Evolutionary conservation across 2,329 filamentous ascomycete species (phyloP).

Genomic region (Huntiella omanensis): DNA sequence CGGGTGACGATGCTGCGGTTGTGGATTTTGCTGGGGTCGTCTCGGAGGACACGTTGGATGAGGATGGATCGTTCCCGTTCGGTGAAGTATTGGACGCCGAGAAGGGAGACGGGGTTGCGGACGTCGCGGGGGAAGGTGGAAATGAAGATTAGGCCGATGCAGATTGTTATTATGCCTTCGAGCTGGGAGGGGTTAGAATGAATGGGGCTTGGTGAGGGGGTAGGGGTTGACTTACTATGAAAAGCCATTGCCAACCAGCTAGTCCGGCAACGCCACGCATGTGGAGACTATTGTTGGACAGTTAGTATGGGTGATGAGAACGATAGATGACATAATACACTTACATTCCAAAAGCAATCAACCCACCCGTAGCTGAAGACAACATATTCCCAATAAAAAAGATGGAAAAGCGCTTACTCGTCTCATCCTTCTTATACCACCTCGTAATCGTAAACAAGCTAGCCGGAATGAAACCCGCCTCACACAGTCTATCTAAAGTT

Average conservation of each 20-base stretch:
- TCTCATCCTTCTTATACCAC: constrained; percentile 29
- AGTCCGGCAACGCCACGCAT: constrained; percentile 18
- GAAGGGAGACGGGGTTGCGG: constrained; percentile 17
- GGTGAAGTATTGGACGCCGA: constrained; percentile 18
- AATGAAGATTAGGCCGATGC: constrained; percentile 18
- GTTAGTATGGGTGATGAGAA: neutral
- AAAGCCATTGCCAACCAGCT: constrained; percentile 20
- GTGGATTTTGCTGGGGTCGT: constrained; percentile 20
- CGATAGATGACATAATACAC: neutral
- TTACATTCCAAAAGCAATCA: constrained; percentile 22
- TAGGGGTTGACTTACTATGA: constrained; percentile 14
- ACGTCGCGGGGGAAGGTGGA: constrained; percentile 17
- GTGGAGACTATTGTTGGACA: constrained; percentile 14
- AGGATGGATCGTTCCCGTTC: constrained; percentile 20
- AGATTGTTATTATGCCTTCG: constrained; percentile 21
- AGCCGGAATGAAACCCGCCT: constrained; percentile 23
- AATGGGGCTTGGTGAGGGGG: neutral
- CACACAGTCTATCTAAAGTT: constrained; percentile 14
- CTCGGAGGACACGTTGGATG: constrained; percentile 17
- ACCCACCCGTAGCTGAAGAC: constrained; percentile 21
- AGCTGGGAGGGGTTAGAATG: constrained; percentile 13
- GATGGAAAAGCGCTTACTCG: constrained; percentile 24
- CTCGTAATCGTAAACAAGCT: constrained; percentile 27
- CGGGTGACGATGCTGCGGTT: constrained; percentile 16
- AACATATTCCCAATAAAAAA: constrained; percentile 28